Evolutionary conservation across 2,329 filamentous ascomycete species (phyloP).

Genomic region (Intubia oerlemansii): DNA sequence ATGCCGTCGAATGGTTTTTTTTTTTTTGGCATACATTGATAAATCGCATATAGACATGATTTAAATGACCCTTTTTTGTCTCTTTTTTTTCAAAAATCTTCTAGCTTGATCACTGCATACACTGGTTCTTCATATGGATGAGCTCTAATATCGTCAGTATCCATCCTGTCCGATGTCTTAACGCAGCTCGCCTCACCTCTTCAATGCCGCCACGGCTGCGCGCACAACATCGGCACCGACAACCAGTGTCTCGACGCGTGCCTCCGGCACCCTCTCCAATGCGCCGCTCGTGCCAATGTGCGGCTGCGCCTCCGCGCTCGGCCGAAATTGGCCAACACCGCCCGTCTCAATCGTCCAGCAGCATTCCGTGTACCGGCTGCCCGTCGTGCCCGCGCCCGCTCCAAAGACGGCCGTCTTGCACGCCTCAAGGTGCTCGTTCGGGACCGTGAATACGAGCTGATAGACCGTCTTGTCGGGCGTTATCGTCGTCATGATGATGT

Average conservation of each 20-base stretch:
- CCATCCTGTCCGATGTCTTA: not conserved
- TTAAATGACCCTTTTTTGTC: not conserved
- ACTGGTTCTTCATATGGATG: constrained; percentile 32
- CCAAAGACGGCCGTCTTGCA: constrained; percentile 34
- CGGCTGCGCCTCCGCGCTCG: constrained; percentile 37
- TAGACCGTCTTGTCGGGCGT: too few species aligned
- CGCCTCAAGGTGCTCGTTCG: constrained; percentile 16
- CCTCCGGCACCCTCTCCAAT: constrained; percentile 37
- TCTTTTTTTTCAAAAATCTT: constrained; percentile 18
- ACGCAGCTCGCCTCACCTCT: constrained; percentile 24
- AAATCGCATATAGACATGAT: not conserved
- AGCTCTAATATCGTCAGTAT: constrained; percentile 15
- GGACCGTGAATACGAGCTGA: constrained; percentile 4
- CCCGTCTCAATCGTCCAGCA: constrained; percentile 27
- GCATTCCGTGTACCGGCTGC: constrained; percentile 30
- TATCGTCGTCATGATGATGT: too few species aligned
- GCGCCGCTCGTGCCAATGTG: constrained; percentile 30
- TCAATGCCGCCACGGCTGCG: constrained; percentile 40
- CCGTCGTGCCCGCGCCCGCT: constrained; percentile 31
- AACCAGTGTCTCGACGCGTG: constrained; percentile 40
- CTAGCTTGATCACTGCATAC: constrained; percentile 25
- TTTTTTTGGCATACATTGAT: too few species aligned
- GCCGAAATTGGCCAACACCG: constrained; percentile 40
- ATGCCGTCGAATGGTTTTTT: too few species aligned
- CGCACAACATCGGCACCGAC: constrained; percentile 32